Base-by-base conservation (phyloP, 129 eudicot species). In the Pittosporum tobira region DNA sequence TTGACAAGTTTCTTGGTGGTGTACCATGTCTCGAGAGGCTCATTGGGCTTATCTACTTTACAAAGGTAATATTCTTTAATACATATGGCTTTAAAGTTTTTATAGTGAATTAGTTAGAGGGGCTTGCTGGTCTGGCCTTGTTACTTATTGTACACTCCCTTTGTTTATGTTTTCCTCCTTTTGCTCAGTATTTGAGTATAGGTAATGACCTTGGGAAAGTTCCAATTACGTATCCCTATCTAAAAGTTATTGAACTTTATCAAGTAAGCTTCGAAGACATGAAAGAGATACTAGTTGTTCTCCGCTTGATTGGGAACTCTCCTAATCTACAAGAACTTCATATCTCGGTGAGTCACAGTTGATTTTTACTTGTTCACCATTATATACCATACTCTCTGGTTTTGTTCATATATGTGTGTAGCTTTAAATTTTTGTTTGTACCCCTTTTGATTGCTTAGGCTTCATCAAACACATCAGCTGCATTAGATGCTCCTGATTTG, bases 261-360 rank as follows among this genome's bases (percentile, higher is more conserved):
- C 90, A 87, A 91, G 89, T 91, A 28, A 81, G 88, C 78, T 91
- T 91, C 60, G 99, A 91, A 71, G 99, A 91, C 68, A 64, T 78
- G 75, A 83, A 87, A 73, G 99, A 91, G 65, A 81, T 86, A 57
- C 51, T 78, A 64, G 99, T 83, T 57, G 85, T 91, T 69, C 94
- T 91, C 67, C 85, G 83, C 57, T 70, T 91, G 75, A 76, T 91
- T 53, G 68, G 68, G 64, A 86, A 61, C 59, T 77, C 99, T 27
- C 99, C 96, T 6, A 83, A 75, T 65, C 71, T 91, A 46, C 71
- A 78, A 64, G 88, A 84, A 62, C 90, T 91, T 73, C 90, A 87
- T 29, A 78, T 91, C 44, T 91, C 99, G 4, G 99, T 91, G 55
- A 86, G 98, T 85, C 29, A 31, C 5, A 22, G 14, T 37, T 1